Evolutionary conservation across 2,329 filamentous ascomycete genomes (phyloP).

Genomic region (Alternaria novae-zelandiae): DNA sequence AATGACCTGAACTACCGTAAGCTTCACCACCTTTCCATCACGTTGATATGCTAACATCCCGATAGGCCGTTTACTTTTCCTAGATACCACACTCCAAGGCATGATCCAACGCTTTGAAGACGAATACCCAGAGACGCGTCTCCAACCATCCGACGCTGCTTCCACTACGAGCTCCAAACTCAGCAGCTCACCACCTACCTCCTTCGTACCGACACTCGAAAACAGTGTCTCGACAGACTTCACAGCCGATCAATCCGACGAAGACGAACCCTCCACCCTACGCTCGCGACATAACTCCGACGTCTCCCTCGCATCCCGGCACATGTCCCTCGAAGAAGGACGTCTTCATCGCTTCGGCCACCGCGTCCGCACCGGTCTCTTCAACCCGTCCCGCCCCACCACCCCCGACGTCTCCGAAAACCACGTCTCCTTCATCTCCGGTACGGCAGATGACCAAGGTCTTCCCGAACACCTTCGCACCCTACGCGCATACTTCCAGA

Average conservation of each 20-base stretch:
- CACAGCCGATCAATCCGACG: constrained; percentile 46
- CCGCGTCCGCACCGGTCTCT: constrained; percentile 68
- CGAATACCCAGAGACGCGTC: constrained; percentile 88
- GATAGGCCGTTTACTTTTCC: constrained; percentile 77
- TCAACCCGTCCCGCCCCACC: constrained; percentile 48
- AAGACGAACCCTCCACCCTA: constrained; percentile 52
- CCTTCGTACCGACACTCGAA: constrained; percentile 37
- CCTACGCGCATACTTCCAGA: constrained; percentile 68
- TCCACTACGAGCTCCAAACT: constrained; percentile 41
- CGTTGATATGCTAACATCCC: constrained; percentile 22
- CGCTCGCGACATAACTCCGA: constrained; percentile 68
- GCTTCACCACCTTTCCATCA: constrained; percentile 39
- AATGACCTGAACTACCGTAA: constrained; percentile 81
- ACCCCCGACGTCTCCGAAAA: constrained; percentile 18
- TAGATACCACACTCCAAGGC: constrained; percentile 84
- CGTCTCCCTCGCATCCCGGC: constrained; percentile 70
- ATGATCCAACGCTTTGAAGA: constrained; percentile 97
- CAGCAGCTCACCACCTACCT: constrained; percentile 39
- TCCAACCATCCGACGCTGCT: constrained; percentile 44
- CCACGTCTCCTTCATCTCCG: constrained; percentile 34
- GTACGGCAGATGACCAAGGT: constrained; percentile 41
- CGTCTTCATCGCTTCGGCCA: constrained; percentile 73
- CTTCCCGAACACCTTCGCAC: constrained; percentile 56
- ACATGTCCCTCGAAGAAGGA: constrained; percentile 72
- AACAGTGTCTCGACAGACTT: constrained; percentile 33